Conservation (phyloP, 768 basidiomycete species). For the Boletus sensibilis region DNA sequence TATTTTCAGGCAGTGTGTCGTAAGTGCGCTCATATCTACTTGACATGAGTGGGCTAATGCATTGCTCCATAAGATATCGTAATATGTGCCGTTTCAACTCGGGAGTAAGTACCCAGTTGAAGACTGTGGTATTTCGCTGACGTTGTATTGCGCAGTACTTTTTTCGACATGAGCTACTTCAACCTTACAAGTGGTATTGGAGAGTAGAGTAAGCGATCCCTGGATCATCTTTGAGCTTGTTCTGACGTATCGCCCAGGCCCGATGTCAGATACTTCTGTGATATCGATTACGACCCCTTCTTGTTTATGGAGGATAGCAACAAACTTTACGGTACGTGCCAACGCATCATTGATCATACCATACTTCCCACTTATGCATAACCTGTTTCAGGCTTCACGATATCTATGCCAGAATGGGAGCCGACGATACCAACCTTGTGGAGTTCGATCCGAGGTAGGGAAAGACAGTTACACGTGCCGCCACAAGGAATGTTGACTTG, state of each 20-base stretch:
- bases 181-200: slow-evolving; percentile 60
- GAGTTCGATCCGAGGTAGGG: slow-evolving; percentile 51
- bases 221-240: not conserved
- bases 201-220: slow-evolving; percentile 47
- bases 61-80: slow-evolving; percentile 45
- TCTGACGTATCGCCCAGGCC: slow-evolving; percentile 35
- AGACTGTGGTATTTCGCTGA: slow-evolving; percentile 1
- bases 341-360: not conserved
- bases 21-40: slow-evolving; percentile 22
- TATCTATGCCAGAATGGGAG: slow-evolving; percentile 62
- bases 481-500: slow-evolving; percentile 38
- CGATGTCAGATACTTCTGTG: slow-evolving; percentile 53
- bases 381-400: slow-evolving; percentile 49
- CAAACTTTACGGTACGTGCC: slow-evolving; percentile 47
- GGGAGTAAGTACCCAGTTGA: slow-evolving; percentile 42
- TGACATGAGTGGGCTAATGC: not conserved
- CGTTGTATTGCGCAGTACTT: slow-evolving; percentile 43
- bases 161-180: slow-evolving; percentile 52
- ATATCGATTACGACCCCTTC: slow-evolving; percentile 52
- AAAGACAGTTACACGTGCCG: slow-evolving; percentile 31
- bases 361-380: not conserved
- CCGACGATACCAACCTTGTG: slow-evolving; percentile 66
- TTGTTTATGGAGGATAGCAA: slow-evolving; percentile 52
- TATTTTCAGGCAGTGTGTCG: slow-evolving; percentile 42
- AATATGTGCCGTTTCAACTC: slow-evolving; percentile 80